phyloP scores from a whole-genome alignment of 2,329 filamentous ascomycete genomes.

The Exophiala spinifera region DNA sequence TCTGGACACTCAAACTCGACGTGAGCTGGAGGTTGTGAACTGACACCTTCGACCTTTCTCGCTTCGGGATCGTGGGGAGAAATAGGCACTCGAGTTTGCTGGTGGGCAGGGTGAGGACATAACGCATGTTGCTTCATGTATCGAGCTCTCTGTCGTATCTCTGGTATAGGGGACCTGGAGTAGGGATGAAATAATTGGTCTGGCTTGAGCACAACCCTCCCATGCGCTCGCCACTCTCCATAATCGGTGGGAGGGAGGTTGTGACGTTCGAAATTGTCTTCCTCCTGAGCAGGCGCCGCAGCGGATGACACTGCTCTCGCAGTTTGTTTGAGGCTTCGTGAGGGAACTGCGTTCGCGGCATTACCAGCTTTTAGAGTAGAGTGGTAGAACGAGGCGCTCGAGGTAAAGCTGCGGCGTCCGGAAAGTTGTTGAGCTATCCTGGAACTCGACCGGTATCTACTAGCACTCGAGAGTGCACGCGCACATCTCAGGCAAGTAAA shows the following conservation, averaged over 20 bases:
- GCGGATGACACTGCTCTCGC: conserved; percentile 20
- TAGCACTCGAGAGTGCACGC: conserved; percentile 18
- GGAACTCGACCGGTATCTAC: conserved; percentile 6
- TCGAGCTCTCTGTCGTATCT: conserved; percentile 80
- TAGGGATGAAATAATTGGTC: conserved; percentile 94
- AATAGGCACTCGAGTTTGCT: conserved; percentile 66
- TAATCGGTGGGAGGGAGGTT: conserved; percentile 26
- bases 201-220: conserved; percentile 54
- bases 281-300: conserved; percentile 18
- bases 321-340: conserved; percentile 10
- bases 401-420: conserved; percentile 17
- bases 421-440: conserved; percentile 9
- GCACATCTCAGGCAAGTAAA: conserved; percentile 26
- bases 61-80: conserved; percentile 64
- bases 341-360: conserved; percentile 3
- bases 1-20: conserved; percentile 94
- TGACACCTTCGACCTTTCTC: conserved; percentile 50
- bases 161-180: conserved; percentile 80
- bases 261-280: conserved; percentile 26
- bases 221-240: conserved; percentile 27
- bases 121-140: conserved; percentile 92
- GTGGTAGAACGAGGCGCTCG: conserved; percentile 16
- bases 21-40: conserved; percentile 63
- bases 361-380: conserved; percentile 8
- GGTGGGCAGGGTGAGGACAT: conserved; percentile 87